These are phyloP conservation scores for Penicillium sp. DNA, from an alignment of 2,329 filamentous ascomycete species.

Conservation along the genomic window DNA sequence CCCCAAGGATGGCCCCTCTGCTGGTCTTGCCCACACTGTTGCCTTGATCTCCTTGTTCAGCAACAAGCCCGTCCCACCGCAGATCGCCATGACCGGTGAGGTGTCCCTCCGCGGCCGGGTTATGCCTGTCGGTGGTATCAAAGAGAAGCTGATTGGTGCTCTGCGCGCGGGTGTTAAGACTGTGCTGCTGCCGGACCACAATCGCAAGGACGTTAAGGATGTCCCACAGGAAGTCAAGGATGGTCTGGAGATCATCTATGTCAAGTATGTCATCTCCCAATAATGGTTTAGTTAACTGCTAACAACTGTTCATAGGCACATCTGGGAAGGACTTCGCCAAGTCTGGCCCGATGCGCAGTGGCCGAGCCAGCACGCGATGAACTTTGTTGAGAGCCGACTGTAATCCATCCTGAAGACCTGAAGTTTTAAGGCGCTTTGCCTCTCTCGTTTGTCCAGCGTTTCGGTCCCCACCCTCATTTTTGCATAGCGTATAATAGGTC, in stretches of 20 bases:
- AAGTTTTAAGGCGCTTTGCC: neutral
- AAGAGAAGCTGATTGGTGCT: slow-evolving; percentile 96
- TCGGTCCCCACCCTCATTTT: slow-evolving; percentile 12
- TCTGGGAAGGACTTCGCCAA: slow-evolving; percentile 87
- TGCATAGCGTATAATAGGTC: slow-evolving; percentile 19
- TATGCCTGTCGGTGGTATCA: slow-evolving; percentile 93
- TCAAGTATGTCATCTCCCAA: slow-evolving; percentile 61
- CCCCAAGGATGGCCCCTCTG: slow-evolving; percentile 82
- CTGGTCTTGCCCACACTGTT: slow-evolving; percentile 90
- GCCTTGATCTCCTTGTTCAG: slow-evolving; percentile 88
- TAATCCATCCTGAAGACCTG: slow-evolving; percentile 43
- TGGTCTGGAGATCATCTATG: slow-evolving; percentile 83
- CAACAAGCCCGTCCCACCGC: slow-evolving; percentile 80
- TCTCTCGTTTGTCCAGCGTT: slow-evolving; percentile 1
- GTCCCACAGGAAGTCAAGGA: slow-evolving; percentile 84
- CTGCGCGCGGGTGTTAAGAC: slow-evolving; percentile 91
- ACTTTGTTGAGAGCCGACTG: slow-evolving; percentile 74
- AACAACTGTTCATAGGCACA: slow-evolving; percentile 59
- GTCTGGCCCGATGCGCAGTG: slow-evolving; percentile 91
- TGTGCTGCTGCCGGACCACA: slow-evolving; percentile 81
- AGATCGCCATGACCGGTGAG: slow-evolving; percentile 89
- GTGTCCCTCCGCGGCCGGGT: slow-evolving; percentile 81
- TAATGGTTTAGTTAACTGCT: slow-evolving; percentile 7
- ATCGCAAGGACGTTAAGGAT: slow-evolving; percentile 89
- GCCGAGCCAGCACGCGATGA: slow-evolving; percentile 69